Evolutionary conservation across 495 filamentous ascomycete species (phyloP).

Genomic region (Pseudoneurospora amorphoporcata): DNA sequence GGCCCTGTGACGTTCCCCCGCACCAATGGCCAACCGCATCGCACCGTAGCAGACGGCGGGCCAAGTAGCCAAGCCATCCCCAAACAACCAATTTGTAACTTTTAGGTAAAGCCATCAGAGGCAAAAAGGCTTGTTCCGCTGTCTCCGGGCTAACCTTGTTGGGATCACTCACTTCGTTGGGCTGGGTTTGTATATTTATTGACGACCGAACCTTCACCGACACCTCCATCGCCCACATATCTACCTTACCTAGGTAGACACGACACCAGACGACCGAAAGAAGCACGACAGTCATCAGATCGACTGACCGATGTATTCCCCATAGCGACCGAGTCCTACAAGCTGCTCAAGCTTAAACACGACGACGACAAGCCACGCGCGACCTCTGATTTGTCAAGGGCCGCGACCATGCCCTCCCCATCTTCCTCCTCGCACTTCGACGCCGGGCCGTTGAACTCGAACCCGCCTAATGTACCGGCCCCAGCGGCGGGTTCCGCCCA

Average conservation of each 20-base stretch:
- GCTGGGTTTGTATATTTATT: not conserved
- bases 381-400: not conserved
- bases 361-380: not conserved
- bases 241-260: not conserved
- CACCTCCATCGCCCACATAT: not conserved
- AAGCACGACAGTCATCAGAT: not conserved
- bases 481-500: not conserved
- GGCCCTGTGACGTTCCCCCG: not conserved
- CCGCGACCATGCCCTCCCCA: constrained; percentile 7
- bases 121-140: not conserved
- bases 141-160: not conserved
- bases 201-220: not conserved
- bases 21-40: not conserved
- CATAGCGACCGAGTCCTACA: not conserved
- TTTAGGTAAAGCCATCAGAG: not conserved
- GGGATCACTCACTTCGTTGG: not conserved
- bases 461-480: not conserved
- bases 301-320: not conserved
- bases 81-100: not conserved
- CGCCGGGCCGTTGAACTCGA: not conserved
- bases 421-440: not conserved
- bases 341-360: not conserved
- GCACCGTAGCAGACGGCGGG: not conserved
- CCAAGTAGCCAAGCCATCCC: not conserved
- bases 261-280: not conserved